phyloP scores from a whole-genome alignment of 169 alveolate genomes.

The Theileria parva region DNA sequence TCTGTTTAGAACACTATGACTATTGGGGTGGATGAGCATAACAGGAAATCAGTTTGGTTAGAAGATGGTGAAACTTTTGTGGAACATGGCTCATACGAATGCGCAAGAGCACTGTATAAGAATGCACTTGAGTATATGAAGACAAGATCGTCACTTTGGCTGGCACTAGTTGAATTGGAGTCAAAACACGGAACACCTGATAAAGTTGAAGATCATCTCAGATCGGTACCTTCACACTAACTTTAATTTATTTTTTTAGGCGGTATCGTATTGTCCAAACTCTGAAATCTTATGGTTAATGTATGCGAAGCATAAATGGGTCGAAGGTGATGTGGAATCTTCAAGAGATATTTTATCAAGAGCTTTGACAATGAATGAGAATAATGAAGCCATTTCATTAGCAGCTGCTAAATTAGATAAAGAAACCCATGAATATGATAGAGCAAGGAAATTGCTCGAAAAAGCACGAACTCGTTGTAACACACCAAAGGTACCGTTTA shows the following conservation, averaged over 20 bases:
- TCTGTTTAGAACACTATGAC: slow-evolving; percentile 63
- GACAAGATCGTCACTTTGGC: slow-evolving; percentile 87
- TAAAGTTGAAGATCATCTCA: slow-evolving; percentile 80
- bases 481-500: slow-evolving; percentile 73
- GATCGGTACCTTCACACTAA: slow-evolving; percentile 43
- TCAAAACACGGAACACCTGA: slow-evolving; percentile 87
- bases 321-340: slow-evolving; percentile 83
- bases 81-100: slow-evolving; percentile 76
- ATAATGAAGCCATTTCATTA: slow-evolving; percentile 84
- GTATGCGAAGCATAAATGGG: slow-evolving; percentile 90
- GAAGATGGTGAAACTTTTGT: slow-evolving; percentile 83
- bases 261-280: slow-evolving; percentile 87
- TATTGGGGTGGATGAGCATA: slow-evolving; percentile 76
- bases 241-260: slow-evolving; percentile 57
- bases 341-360: slow-evolving; percentile 87
- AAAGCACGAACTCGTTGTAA: slow-evolving; percentile 85
- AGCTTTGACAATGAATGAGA: slow-evolving; percentile 83
- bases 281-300: slow-evolving; percentile 90
- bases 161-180: slow-evolving; percentile 94
- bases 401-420: slow-evolving; percentile 91
- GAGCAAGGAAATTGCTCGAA: slow-evolving; percentile 89
- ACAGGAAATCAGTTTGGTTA: slow-evolving; percentile 72
- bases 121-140: slow-evolving; percentile 83
- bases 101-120: slow-evolving; percentile 86
- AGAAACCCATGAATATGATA: slow-evolving; percentile 87